These are phyloP conservation scores for Botrytis galanthina DNA, from an alignment of 2,329 filamentous ascomycete genomes.

Conservation along the genomic window DNA sequence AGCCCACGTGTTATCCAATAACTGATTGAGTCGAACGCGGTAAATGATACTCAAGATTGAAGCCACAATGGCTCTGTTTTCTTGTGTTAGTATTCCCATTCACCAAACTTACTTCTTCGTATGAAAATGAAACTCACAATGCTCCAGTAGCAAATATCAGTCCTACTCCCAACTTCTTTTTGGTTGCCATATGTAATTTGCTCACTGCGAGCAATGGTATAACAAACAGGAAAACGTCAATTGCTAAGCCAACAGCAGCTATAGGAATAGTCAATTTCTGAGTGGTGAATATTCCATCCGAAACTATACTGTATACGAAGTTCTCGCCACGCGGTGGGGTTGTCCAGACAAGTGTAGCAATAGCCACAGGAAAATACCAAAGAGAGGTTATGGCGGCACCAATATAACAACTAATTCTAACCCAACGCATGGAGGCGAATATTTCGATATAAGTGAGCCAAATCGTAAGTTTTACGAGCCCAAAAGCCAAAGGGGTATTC, in stretches of 20 bases:
- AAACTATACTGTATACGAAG: neutral
- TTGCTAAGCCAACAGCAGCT: neutral
- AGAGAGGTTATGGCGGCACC: neutral
- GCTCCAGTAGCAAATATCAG: neutral
- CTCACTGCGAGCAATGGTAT: neutral
- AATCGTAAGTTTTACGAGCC: neutral
- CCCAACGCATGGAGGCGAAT: neutral
- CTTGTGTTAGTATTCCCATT: neutral
- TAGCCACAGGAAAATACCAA: neutral
- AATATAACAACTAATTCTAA: neutral
- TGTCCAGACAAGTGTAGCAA: neutral
- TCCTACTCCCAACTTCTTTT: neutral
- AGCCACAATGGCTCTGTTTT: neutral
- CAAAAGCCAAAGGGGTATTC: neutral
- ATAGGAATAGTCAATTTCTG: neutral
- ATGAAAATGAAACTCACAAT: neutral
- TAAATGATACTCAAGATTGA: neutral
- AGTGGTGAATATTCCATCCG: neutral
- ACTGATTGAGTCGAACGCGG: neutral
- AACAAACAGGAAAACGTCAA: neutral
- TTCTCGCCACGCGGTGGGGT: neutral
- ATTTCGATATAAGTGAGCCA: neutral
- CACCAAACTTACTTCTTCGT: neutral
- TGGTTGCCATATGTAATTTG: neutral
- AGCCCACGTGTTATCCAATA: neutral